Evolutionary conservation across 441 rosid genomes (phyloP), one percentile per base, ranked within the genome.

Genomic region (Gossypium schwendimanii): DNA sequence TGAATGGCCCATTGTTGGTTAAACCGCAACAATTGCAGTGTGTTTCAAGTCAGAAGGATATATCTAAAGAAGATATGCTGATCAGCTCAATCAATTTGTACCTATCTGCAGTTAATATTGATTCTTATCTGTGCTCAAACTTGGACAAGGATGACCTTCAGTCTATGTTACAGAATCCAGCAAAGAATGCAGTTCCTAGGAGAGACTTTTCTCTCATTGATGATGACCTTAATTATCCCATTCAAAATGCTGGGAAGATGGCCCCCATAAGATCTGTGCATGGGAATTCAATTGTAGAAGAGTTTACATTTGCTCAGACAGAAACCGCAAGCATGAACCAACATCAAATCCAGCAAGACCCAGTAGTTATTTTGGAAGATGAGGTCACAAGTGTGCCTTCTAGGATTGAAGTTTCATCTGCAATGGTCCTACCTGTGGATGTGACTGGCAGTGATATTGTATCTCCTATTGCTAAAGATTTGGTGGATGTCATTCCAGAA

Each of bases 361-460:
- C 79, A 31, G 17, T 75, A 6, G 52, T 53, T 36, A 60, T 53
- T 53, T 54, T 73, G 53, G 74, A 76, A 70, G 80, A 71, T 77
- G 39, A 23, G 33, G 50, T 70, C 18, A 47, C 31, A 64, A 70
- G 55, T 47, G 20, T 62, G 66, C 71, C 82, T 72, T 8, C 75
- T 20, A 63, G 39, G 45, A 64, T 23, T 78, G 76, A 75, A 71
- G 70, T 81, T 71, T 81, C 82, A 28, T 44, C 70, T 41, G 72
- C 69, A 69, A 79, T 69, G 62, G 67, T 69, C 63, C 82, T 66
- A 14, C 72, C 60, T 78, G 59, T 75, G 74, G 79, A 78, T 81
- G 81, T 68, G 50, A 57, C 78, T 39, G 75, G 81, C 73, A 68
- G 65, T 70, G 86, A 78, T 76, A 54, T 73, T 23, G 26, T 71